Percentiles rank a stretch among this genome's conserved stretches.
Evolutionary conservation across 2,329 filamentous ascomycete genomes (phyloP).

Genomic region (Cordyceps cicadae): DNA sequence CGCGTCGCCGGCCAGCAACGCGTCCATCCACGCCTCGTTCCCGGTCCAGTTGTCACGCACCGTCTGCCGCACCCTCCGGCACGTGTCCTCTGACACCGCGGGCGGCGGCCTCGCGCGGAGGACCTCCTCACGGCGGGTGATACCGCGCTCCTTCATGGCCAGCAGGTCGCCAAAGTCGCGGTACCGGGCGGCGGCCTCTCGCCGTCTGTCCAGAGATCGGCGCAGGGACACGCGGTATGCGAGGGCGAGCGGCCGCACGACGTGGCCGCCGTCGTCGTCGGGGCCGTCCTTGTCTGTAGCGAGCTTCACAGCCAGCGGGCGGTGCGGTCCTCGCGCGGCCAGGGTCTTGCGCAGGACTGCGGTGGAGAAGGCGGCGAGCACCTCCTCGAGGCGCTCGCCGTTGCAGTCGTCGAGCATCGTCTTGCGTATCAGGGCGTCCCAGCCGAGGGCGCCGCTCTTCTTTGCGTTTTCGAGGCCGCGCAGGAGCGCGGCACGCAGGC

Average conservation of each 20-base stretch:
- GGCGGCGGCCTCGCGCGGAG: slow-evolving; percentile 25
- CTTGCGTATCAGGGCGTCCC: slow-evolving; percentile 75
- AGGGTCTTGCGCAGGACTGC: slow-evolving; percentile 67
- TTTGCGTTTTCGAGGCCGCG: slow-evolving; percentile 77
- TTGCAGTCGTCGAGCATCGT: slow-evolving; percentile 97
- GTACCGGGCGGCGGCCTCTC: slow-evolving; percentile 50
- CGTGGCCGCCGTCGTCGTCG: slow-evolving; percentile 42
- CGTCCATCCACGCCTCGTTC: slow-evolving; percentile 63
- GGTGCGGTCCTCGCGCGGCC: slow-evolving; percentile 29
- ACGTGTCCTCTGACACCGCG: slow-evolving; percentile 32
- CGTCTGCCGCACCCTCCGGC: slow-evolving; percentile 46
- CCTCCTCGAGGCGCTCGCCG: slow-evolving; percentile 80
- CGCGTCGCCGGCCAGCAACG: slow-evolving; percentile 59
- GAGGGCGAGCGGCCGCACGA: slow-evolving; percentile 59
- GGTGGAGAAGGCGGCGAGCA: slow-evolving; percentile 76
- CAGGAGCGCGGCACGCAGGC: slow-evolving; percentile 76
- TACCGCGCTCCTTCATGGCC: slow-evolving; percentile 50
- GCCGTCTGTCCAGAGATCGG: slow-evolving; percentile 51
- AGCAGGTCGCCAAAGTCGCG: slow-evolving; percentile 57
- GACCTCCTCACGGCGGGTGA: slow-evolving; percentile 46
- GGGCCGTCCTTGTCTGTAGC: slow-evolving; percentile 53
- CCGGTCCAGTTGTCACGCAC: slow-evolving; percentile 72
- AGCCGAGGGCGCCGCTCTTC: slow-evolving; percentile 73
- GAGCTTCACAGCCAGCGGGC: slow-evolving; percentile 41
- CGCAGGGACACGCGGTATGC: slow-evolving; percentile 62